Evolutionary conservation across 371 early-diverging fungal genomes (phyloP), one percentile per base, ranked within the genome.

Genomic region (Rhizomucor miehei): DNA sequence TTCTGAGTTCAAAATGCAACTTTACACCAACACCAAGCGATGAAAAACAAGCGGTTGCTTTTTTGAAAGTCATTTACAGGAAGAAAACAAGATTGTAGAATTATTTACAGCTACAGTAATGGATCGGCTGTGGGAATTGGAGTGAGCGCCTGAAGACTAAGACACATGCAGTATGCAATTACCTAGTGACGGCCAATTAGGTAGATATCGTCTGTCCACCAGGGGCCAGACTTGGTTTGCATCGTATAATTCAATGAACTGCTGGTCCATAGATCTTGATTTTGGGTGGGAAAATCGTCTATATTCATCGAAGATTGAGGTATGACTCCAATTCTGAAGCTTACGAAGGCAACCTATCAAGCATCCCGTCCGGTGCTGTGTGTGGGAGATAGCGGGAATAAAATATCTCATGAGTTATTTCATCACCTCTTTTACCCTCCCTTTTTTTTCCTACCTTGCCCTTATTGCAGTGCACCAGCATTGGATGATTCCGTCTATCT

Each of bases 231-330:
- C 97, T 41, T 89, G 85, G 19, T 86, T 67, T 8, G 86, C 68
- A 57, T 97, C 95, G 75, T 95, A 97, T 34, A 97, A 80, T 60
- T 97, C 98, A 40, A 97, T 96, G 65, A 96, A 97, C 66, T 96
- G 97, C 65, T 97, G 97, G 63, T 97, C 98, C 92, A 95, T 92
- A 0, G 92, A 86, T 20, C 98, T 74, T 1, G 94, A 88, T 66
- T 97, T 97, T 3, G 97, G 96, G 52, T 90, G 89, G 17, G 94
- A 90, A 63, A 92, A 97, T 21, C 93, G 75, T 44, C 97, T 84
- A 67, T 97, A 97, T 66, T 97, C 98, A 63, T 95, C 95, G 79
- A 97, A 97, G 23, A 97, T 95, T 29, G 94, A 91, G 0, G 95
- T 95, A 57, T 88, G 85, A 1, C 91, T 88, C 98, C 98, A 97